A percentile compares a stretch with the other conserved stretches of the same genome.
These are phyloP conservation scores for Crithidia bombi DNA, from an alignment of 208 protist species.

Conservation along the genomic window DNA sequence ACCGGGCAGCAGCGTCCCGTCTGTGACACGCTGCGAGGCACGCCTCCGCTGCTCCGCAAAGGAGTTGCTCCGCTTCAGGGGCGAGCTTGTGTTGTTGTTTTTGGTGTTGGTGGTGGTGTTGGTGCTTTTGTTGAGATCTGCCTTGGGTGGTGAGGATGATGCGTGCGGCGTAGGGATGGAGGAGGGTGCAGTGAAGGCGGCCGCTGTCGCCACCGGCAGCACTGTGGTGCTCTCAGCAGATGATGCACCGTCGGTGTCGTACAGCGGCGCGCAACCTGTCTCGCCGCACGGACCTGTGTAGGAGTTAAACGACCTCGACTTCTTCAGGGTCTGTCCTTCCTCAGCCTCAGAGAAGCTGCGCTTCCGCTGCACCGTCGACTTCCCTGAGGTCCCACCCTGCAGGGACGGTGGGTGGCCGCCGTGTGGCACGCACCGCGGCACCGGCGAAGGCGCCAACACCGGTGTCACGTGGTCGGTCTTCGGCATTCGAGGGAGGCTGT, in stretches of 20 bases:
- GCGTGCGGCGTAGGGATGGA: background rate
- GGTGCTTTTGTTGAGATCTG: no score
- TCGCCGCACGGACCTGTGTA: background rate
- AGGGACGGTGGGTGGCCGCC: background rate
- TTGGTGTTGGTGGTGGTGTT: no score
- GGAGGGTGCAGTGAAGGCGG: background rate
- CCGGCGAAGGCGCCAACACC: constrained; percentile 1
- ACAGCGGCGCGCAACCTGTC: constrained; percentile 7
- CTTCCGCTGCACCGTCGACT: background rate
- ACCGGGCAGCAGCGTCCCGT: background rate
- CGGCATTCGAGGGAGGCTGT: background rate
- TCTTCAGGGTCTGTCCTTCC: background rate
- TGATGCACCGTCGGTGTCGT: background rate
- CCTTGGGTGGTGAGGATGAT: background rate
- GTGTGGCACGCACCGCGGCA: background rate
- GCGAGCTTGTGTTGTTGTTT: background rate
- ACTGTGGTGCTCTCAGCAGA: background rate
- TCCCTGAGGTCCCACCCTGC: background rate
- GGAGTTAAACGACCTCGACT: background rate
- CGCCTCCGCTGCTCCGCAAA: no score
- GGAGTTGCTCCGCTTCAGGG: background rate
- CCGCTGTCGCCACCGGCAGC: background rate
- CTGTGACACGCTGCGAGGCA: background rate
- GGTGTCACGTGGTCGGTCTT: background rate
- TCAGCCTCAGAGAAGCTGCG: background rate